Evolutionary conservation across 441 rosid species (phyloP), one percentile per base, ranked within the genome.

Genomic region (Gossypium schwendimanii): DNA sequence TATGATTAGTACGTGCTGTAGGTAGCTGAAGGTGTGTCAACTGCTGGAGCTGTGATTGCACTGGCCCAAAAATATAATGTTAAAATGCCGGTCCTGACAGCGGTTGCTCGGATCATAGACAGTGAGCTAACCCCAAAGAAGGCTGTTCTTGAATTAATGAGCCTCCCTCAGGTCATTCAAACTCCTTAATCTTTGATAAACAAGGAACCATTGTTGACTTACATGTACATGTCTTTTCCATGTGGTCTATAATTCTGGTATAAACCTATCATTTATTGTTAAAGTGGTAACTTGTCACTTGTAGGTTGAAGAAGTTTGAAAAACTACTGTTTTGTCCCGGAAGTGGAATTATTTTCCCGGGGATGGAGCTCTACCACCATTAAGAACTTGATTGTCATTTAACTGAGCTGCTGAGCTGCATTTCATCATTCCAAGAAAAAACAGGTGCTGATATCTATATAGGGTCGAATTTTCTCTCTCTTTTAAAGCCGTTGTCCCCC

Each of bases 11-110:
- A 17, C 20, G 59, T 24, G 67, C 7, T 70, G 4, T 69, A 94
- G 97, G 96, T 94, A 41, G 98, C 96, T 18, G 98, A 94, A 84
- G 98, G 98, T 31, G 92, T 94, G 73, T 86, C 98, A 54, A 94
- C 96, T 0, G 98, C 98, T 0, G 97, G 98, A 68, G 97, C 96
- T 52, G 97, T 91, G 62, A 86, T 90, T 81, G 92, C 97, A 33
- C 79, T 91, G 83, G 97, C 96, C 70, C 95, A 94, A 85, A 94
- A 94, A 83, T 94, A 91, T 79, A 90, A 91, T 36, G 97, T 91
- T 68, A 89, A 94, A 81, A 84, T 94, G 83, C 98, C 93, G 0
- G 96, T 94, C 73, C 79, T 91, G 82, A 91, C 98, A 70, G 98
- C 98, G 53, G 97, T 91, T 57, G 98, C 95, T 47, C 88, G 93